Evolutionary conservation across 1,139 yeast species (phyloP).

Genomic region (Pichia sp.): DNA sequence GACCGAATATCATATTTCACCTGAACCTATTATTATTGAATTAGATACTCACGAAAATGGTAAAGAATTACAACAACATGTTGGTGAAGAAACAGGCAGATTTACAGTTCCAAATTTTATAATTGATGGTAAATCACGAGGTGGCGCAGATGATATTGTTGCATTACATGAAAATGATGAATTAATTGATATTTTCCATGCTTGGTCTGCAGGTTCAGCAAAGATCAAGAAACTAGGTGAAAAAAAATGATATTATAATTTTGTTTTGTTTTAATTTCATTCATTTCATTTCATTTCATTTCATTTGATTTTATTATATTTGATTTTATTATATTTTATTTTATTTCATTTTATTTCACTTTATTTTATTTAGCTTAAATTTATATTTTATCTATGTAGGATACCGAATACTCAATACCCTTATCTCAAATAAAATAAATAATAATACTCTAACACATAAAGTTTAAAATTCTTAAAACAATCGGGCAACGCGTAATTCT

Average conservation of each 20-base stretch:
- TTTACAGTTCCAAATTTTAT: constrained; percentile 68
- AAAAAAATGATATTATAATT: not conserved
- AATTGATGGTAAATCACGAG: constrained; percentile 57
- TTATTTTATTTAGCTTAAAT: not conserved
- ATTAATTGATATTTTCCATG: constrained; percentile 42
- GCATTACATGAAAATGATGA: constrained; percentile 52
- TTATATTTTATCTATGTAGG: no score
- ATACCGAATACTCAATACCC: no score
- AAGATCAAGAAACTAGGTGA: constrained; percentile 42
- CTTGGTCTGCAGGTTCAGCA: constrained; percentile 60
- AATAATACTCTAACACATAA: no score
- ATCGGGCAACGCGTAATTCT: no score
- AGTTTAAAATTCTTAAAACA: no score
- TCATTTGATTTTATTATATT: no score
- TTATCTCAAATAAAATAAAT: no score
- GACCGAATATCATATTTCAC: constrained; percentile 63
- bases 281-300: not conserved
- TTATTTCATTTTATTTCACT: no score
- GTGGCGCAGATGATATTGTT: constrained; percentile 76
- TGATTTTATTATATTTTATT: no score
- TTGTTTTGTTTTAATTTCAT: not conserved
- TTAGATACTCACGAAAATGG: constrained; percentile 75
- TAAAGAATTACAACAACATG: constrained; percentile 50
- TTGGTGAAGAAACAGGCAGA: constrained; percentile 53
- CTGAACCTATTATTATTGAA: constrained; percentile 70